Evolutionary conservation across 805 yeast species (phyloP).

Genomic region (Hanseniaspora lindneri): DNA sequence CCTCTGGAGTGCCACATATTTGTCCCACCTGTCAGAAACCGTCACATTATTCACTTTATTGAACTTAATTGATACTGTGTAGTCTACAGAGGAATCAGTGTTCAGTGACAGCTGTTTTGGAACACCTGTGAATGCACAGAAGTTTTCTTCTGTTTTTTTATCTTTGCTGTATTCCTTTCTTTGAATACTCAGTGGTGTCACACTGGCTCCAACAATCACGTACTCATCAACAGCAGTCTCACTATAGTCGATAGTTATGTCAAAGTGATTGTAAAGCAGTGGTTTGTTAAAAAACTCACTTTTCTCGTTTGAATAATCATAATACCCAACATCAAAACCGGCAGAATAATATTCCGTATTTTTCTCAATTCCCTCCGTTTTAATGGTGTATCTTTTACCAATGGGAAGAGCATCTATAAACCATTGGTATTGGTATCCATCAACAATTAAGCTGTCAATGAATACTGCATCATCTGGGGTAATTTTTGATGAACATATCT

Average conservation of each 20-base stretch:
- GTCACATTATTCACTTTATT: constrained; percentile 48
- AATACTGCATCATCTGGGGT: constrained; percentile 58
- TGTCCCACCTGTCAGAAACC: constrained; percentile 99
- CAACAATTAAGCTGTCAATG: constrained; percentile 64
- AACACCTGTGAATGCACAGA: constrained; percentile 26
- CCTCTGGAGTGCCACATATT: constrained; percentile 80
- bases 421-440: constrained; percentile 86
- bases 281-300: constrained; percentile 28
- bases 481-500: constrained; percentile 51
- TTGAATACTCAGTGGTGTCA: constrained; percentile 52
- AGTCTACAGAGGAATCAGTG: constrained; percentile 47
- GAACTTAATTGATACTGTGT: constrained; percentile 77
- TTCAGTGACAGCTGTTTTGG: constrained; percentile 42
- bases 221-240: constrained; percentile 46
- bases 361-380: constrained; percentile 41
- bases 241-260: constrained; percentile 58
- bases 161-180: constrained; percentile 25
- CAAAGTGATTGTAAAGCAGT: constrained; percentile 67
- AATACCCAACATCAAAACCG: constrained; percentile 69
- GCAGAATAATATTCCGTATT: constrained; percentile 60
- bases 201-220: constrained; percentile 86
- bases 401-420: constrained; percentile 90
- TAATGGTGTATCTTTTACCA: constrained; percentile 34
- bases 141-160: constrained; percentile 23
- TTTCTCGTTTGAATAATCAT: constrained; percentile 35